phyloP scores from a whole-genome alignment of 331 rosid species.

The Pyracantha coccinea region DNA sequence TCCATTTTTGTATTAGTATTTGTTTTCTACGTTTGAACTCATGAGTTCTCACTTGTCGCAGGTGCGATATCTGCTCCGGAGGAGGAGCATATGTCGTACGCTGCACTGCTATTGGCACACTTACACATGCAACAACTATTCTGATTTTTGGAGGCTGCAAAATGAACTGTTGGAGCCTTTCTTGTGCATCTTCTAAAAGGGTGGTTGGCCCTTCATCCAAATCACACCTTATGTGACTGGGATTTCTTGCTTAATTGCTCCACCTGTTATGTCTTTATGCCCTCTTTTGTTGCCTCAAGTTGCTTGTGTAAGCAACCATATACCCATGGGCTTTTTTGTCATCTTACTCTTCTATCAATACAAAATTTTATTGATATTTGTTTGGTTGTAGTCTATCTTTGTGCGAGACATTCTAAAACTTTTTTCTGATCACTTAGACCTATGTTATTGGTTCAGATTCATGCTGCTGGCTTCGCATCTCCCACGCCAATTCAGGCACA shows the following conservation, averaged over 20 bases:
- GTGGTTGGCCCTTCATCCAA: conserved; percentile 89
- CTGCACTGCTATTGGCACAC: conserved; percentile 99
- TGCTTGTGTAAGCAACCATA: conserved; percentile 99
- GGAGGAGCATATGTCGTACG: conserved; percentile 99
- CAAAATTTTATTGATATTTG: conserved; percentile 1
- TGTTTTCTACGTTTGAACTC: conserved; percentile 55
- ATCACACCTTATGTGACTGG: conserved; percentile 96
- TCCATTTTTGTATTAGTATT: conserved; percentile 15
- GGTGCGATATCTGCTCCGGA: conserved; percentile 99
- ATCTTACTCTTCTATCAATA: conserved; percentile 25
- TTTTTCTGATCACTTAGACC: conserved; percentile 26
- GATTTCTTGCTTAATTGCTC: conserved; percentile 95
- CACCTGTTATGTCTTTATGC: conserved; percentile 77
- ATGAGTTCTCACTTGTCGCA: conserved; percentile 95
- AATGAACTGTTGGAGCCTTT: conserved; percentile 98
- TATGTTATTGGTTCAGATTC: conserved; percentile 57
- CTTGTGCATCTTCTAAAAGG: conserved; percentile 94
- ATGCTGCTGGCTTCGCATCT: conserved; percentile 82
- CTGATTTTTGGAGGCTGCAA: conserved; percentile 99
- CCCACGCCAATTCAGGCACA: conserved; percentile 99
- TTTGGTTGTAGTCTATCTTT: neutral
- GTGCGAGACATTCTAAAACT: neutral
- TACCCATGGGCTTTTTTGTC: conserved; percentile 57
- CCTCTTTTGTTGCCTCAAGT: conserved; percentile 95
- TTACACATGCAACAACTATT: conserved; percentile 88